Conservation (phyloP, 2,329 filamentous ascomycete genomes). For the Emericellopsis cladophorae region DNA sequence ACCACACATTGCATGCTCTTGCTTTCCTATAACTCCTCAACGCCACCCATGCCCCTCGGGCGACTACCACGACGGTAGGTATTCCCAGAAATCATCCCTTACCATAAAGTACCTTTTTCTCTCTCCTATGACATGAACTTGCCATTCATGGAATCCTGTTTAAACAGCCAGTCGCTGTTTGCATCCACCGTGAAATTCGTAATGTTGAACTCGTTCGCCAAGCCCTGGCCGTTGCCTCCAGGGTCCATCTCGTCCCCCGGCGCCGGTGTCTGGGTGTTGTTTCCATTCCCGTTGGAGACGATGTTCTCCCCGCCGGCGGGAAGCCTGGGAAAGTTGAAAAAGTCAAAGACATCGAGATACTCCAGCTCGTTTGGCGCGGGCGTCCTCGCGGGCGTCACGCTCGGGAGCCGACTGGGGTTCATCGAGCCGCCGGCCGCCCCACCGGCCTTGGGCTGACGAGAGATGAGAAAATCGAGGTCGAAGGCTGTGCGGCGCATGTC, state of each 20-base stretch:
- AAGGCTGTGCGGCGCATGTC: slow-evolving; percentile 89
- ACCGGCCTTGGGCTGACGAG: slow-evolving; percentile 54
- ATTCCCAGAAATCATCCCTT: too few relatives aligned
- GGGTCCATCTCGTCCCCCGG: slow-evolving; percentile 11
- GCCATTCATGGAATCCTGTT: slow-evolving; percentile 12
- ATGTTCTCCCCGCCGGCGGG: slow-evolving; percentile 28
- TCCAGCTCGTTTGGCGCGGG: slow-evolving; percentile 75
- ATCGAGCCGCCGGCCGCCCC: slow-evolving; percentile 7
- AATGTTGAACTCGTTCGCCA: slow-evolving; percentile 58
- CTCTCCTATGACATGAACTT: slow-evolving; percentile 1
- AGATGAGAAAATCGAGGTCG: slow-evolving; percentile 82
- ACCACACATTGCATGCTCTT: too few relatives aligned
- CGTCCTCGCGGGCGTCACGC: slow-evolving; percentile 49
- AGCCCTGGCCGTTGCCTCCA: slow-evolving; percentile 14
- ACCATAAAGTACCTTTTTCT: not conserved
- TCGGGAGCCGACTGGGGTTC: slow-evolving; percentile 30
- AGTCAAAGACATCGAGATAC: slow-evolving; percentile 86
- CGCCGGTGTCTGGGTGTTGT: slow-evolving; percentile 6
- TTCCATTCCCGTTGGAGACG: slow-evolving; percentile 7
- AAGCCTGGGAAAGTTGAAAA: slow-evolving; percentile 80
- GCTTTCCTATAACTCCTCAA: too few relatives aligned
- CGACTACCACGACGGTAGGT: too few relatives aligned
- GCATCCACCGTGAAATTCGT: slow-evolving; percentile 67
- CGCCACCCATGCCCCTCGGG: too few relatives aligned
- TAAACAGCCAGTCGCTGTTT: slow-evolving; percentile 64